A percentile compares a stretch with the other conserved stretches of the same genome.
Conservation (phyloP, 225 moss, liverwort and hornwort genomes). For the Antitrichia curtipendula region DNA sequence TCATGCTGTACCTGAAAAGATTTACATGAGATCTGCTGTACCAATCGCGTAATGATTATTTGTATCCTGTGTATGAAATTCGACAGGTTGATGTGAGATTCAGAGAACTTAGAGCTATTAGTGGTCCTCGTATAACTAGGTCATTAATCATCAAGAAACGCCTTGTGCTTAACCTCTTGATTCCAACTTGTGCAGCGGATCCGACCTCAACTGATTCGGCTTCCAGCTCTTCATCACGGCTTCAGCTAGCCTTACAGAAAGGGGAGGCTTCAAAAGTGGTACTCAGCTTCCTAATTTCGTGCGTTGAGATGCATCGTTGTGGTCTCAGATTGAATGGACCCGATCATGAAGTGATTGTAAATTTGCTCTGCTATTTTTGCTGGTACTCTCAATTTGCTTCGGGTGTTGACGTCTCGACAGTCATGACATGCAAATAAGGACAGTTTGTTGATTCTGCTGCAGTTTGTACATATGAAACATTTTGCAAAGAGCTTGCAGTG, state of each 20-base stretch:
- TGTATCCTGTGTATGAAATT: neutral
- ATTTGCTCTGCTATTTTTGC: neutral
- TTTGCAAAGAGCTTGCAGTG: constrained; percentile 90
- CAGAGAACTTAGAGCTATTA: neutral
- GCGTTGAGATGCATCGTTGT: neutral
- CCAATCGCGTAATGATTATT: neutral
- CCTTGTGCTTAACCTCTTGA: neutral
- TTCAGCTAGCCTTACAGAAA: constrained; percentile 62
- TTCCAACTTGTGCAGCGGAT: constrained; percentile 32
- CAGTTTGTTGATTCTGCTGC: neutral
- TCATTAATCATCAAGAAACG: neutral
- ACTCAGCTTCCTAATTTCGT: neutral
- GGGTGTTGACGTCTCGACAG: neutral
- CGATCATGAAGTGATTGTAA: neutral
- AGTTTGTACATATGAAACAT: constrained; percentile 85
- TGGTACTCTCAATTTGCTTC: neutral
- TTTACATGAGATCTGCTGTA: neutral
- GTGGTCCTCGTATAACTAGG: neutral
- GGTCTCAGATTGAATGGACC: neutral
- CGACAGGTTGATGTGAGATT: neutral
- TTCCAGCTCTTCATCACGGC: constrained; percentile 57
- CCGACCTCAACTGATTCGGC: constrained; percentile 19
- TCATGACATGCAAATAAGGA: neutral
- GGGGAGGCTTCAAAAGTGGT: constrained; percentile 72
- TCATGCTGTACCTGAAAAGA: neutral